phyloP scores from a whole-genome alignment of 192 early-diverging fungal species.

The Coemansia sp. region DNA sequence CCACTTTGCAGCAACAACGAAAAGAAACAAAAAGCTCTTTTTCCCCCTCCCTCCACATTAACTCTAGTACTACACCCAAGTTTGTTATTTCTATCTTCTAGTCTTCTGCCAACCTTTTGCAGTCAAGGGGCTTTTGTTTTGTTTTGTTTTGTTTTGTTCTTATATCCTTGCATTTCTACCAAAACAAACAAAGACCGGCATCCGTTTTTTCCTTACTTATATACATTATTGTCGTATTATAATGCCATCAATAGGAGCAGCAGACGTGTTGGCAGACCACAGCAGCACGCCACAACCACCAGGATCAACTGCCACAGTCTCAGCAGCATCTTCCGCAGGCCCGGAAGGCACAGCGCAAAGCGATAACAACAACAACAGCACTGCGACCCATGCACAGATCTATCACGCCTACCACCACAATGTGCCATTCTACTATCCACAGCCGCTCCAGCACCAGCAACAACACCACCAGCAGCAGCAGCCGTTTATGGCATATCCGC shows the following conservation, averaged over 20 bases:
- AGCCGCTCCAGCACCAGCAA: slow-evolving; percentile 14
- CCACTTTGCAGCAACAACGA: no score
- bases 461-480: slow-evolving; percentile 12
- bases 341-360: not conserved
- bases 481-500: not conserved
- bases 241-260: slow-evolving; percentile 35
- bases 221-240: not conserved
- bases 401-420: slow-evolving; percentile 8
- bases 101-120: no score
- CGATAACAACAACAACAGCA: not conserved
- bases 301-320: not conserved
- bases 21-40: no score
- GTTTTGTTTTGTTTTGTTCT: not conserved
- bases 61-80: no score
- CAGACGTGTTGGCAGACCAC: slow-evolving; percentile 2
- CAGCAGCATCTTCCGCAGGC: slow-evolving; percentile 20
- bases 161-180: not conserved
- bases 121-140: no score
- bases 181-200: not conserved
- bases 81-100: no score
- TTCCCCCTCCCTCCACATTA: no score
- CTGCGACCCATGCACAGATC: not conserved
- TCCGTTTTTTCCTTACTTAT: not conserved
- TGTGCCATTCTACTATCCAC: slow-evolving; percentile 5
- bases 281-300: slow-evolving; percentile 5